Evolutionary conservation across 306 rosid genomes (phyloP).

Genomic region (Prunus mume): DNA sequence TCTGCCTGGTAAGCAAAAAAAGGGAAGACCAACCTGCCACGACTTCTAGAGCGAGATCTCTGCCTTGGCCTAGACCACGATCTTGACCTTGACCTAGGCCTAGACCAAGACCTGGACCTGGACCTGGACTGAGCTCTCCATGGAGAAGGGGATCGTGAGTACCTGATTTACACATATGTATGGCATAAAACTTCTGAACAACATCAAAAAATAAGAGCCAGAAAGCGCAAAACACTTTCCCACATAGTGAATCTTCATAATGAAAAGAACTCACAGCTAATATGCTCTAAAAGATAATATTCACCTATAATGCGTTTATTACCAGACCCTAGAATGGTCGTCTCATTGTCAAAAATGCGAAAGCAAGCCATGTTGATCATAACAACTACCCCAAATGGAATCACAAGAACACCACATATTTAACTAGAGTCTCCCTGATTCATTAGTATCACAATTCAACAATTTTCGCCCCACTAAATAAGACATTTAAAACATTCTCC

Average conservation of each 20-base stretch:
- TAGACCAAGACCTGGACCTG: slow-evolving; percentile 52
- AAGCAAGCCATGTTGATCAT: neutral
- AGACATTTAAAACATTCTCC: neutral
- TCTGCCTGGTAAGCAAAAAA: too few relatives aligned
- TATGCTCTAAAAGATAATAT: neutral
- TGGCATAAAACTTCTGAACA: neutral
- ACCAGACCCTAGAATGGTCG: neutral
- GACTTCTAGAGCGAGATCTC: slow-evolving; percentile 67
- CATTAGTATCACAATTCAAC: neutral
- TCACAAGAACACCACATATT: neutral
- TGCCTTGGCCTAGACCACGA: slow-evolving; percentile 64
- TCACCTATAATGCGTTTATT: neutral
- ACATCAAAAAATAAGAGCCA: neutral
- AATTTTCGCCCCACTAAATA: neutral
- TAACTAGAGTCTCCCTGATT: neutral
- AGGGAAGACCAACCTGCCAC: slow-evolving; percentile 99
- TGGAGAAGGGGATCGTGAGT: slow-evolving; percentile 79
- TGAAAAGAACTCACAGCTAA: neutral
- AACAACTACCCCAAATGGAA: neutral
- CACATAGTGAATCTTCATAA: neutral
- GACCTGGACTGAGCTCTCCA: slow-evolving; percentile 71
- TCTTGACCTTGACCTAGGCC: slow-evolving; percentile 54
- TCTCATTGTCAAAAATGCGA: neutral
- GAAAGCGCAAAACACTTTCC: neutral
- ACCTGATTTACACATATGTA: slow-evolving; percentile 35